Evolutionary conservation across 176 grass and related monocot genomes (phyloP).

Genomic region (Carex scoparia): DNA sequence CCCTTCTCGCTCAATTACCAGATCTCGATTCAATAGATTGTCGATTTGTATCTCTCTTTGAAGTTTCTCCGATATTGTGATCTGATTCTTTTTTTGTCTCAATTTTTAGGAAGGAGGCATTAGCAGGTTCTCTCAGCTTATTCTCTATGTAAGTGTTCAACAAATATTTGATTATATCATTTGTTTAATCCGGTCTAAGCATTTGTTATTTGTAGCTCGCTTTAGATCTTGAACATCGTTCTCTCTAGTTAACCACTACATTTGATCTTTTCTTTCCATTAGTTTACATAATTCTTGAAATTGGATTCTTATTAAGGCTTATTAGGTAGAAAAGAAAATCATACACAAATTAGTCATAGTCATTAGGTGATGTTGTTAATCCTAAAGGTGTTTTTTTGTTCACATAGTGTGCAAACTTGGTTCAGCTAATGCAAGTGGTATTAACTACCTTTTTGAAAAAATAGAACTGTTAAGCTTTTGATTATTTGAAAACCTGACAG

Average conservation of each 20-base stretch:
- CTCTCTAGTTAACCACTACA: not conserved
- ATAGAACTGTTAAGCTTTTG: not conserved
- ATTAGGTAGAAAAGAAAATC: not conserved
- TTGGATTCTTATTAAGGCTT: not conserved
- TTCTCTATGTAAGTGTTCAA: slow-evolving; percentile 10
- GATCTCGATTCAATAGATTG: slow-evolving; percentile 1
- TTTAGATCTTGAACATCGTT: slow-evolving; percentile 1
- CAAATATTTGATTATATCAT: not conserved
- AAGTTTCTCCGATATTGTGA: not conserved
- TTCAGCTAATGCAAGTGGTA: not conserved
- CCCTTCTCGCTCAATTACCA: not conserved
- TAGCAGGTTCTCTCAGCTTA: not conserved
- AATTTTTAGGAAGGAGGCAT: slow-evolving; percentile 10
- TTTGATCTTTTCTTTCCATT: not conserved
- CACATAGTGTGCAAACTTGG: not conserved
- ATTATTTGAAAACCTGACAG: not conserved
- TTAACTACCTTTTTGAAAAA: not conserved
- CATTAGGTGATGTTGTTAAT: not conserved
- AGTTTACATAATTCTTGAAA: not conserved
- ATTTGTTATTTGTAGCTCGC: not conserved
- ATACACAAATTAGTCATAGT: not conserved
- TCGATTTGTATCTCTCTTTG: not conserved
- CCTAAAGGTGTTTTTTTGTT: not conserved
- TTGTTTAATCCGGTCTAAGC: not conserved
- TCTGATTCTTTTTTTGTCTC: slow-evolving; percentile 1